These are phyloP conservation scores for Cryptococcus sp. DNA, from an alignment of 1,284 basidiomycete species.

Conservation along the genomic window DNA sequence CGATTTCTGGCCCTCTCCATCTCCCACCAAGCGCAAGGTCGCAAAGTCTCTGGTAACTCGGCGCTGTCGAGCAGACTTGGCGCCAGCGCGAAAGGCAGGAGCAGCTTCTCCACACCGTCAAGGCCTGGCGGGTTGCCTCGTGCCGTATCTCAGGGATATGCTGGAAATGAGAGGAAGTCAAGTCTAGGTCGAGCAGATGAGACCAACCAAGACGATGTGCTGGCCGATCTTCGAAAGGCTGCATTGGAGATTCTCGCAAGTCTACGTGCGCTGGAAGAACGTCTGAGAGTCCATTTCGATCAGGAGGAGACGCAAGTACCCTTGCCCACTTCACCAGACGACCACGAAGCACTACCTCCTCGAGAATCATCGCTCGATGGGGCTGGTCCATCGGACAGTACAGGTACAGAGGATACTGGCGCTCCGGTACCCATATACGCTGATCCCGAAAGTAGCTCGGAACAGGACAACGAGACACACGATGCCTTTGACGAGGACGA, in stretches of 20 bases:
- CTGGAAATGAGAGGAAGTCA: slow-evolving; percentile 15
- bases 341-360: not conserved
- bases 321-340: not conserved
- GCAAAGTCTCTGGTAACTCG: slow-evolving; percentile 15
- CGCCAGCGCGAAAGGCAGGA: slow-evolving; percentile 10
- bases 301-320: not conserved
- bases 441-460: slow-evolving; percentile 7
- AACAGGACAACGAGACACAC: slow-evolving; percentile 17
- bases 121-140: slow-evolving; percentile 30
- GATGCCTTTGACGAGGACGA: slow-evolving; percentile 43
- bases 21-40: slow-evolving; percentile 3
- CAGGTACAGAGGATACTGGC: not conserved
- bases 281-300: slow-evolving; percentile 22
- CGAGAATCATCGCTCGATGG: not conserved
- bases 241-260: slow-evolving; percentile 48
- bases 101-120: slow-evolving; percentile 40
- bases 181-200: slow-evolving; percentile 13
- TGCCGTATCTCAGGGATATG: slow-evolving; percentile 22
- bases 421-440: not conserved
- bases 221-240: slow-evolving; percentile 35
- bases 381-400: not conserved
- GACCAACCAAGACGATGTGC: slow-evolving; percentile 20
- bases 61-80: too few species aligned
- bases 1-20: slow-evolving; percentile 35
- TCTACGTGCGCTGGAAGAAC: slow-evolving; percentile 46